Base-by-base conservation (phyloP, 257 asterid species). In the Fraxinus anomala region DNA sequence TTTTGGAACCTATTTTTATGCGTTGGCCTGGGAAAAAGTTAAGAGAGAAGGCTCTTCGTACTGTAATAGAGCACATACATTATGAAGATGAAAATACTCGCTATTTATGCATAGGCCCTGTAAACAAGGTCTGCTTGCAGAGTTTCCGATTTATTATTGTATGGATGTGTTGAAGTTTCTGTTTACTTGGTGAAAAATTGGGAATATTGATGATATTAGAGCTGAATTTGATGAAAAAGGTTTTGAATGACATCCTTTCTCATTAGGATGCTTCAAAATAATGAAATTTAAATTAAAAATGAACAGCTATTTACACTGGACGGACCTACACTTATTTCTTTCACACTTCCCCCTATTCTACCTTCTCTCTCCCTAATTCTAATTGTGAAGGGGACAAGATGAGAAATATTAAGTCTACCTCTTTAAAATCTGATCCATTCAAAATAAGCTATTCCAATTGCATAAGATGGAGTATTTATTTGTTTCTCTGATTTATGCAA, bases 71-170 rank as follows among this genome's bases (percentile, higher is more conserved):
- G 87, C 99, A 95, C 81, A 83, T 95, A 87, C 99, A 95, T 82
- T 95, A 95, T 73, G 99, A 95, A 88, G 99, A 95, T 85, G 98
- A 92, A 87, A 95, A 92, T 83, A 95, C 99, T 51, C 97, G 98
- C 71, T 95, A 95, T 74, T 11, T 92, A 79, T 95, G 99, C 91
- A 92, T 95, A 75, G 98, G 97, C 66, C 98, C 98, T 66, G 98
- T 95, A 76, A 95, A 92, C 91, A 95, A 95, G 99, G 99, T 95
- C 77, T 49, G 78, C 72, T 79, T 59, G 51, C 72, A 80, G 70
- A 33, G 34, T 44, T 30, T 76, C n/a, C 67, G 39, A 69, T 72
- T 37, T 13, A 28, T 69, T 71, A 37, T 59, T 78, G 24, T n/a
- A 12, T 37, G 3, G 19, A 24, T 54, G 56, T 51, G 65, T 40